Evolutionary conservation across 768 basidiomycete genomes (phyloP), one percentile per base, ranked within the genome.

Genomic region (Tricholoma saponaceum): DNA sequence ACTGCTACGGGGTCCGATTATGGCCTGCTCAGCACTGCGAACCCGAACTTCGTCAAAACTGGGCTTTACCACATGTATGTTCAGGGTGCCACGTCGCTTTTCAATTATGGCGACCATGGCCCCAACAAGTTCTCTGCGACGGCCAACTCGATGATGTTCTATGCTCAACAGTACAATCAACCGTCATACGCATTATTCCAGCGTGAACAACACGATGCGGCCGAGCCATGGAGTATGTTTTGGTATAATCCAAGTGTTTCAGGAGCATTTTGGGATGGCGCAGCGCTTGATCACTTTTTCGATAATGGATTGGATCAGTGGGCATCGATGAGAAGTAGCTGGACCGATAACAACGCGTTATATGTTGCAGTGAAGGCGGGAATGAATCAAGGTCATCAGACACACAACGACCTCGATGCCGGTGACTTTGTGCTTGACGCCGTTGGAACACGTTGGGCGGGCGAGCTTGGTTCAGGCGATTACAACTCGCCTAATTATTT

Each of bases 361-460:
- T 98, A 83, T 74, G 84, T 95, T 57, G 96, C 86, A 2, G 87
- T 93, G 72, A 98, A 98, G 76, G 90, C 89, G 3, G 93, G 96
- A 28, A 81, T 76, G 54, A 77, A 86, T 61, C 82, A 85, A 63
- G 83, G 84, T 22, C 95, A 95, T 70, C 94, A 98, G 75, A 95
- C 93, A 0, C 95, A 97, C 72, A 93, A 93, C 64, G 94, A 98
- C 68, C 82, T 98, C 59, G 97, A 99, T 68, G 83, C 80, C 52
- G 97, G 97, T 61, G 93, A 95, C 74, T 99, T 98, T 65, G 95
- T 98, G 39, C 71, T 98, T 30, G 97, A 99, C 69, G 95, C 94
- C 10, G 77, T 96, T 65, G 95, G 96, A 54, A 83, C 86, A 25
- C 90, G 95, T 50, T 99, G 92, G 92, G 91, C 91, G 51, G 96